Conservation (phyloP, 2,329 filamentous ascomycete species). For the Atkinsonella texensis region DNA sequence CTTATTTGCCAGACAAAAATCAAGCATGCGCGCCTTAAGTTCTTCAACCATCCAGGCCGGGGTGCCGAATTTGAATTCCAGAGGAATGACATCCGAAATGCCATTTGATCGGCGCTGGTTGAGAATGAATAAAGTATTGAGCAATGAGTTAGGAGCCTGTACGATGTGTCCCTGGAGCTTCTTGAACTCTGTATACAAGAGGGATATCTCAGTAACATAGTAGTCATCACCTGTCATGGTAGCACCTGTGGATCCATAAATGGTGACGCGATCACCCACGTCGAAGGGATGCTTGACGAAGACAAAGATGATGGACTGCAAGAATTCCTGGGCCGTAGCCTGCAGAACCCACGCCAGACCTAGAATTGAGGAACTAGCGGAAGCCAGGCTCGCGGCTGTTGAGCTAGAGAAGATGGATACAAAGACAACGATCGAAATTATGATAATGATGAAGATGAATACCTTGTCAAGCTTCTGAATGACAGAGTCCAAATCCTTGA, state of each 20-base stretch:
- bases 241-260: slow-evolving; percentile 84
- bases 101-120: slow-evolving; percentile 87
- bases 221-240: slow-evolving; percentile 76
- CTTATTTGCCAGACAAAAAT: slow-evolving; percentile 76
- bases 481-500: slow-evolving; percentile 91
- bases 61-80: slow-evolving; percentile 82
- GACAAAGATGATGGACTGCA: slow-evolving; percentile 89
- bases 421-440: slow-evolving; percentile 77
- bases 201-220: slow-evolving; percentile 86
- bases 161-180: slow-evolving; percentile 97
- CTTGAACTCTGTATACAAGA: slow-evolving; percentile 95
- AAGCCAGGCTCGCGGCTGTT: slow-evolving; percentile 82
- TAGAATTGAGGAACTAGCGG: slow-evolving; percentile 75
- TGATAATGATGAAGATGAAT: slow-evolving; percentile 71
- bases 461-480: slow-evolving; percentile 82
- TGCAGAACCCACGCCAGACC: slow-evolving; percentile 89
- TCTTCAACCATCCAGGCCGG: slow-evolving; percentile 70
- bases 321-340: slow-evolving; percentile 84
- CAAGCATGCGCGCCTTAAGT: slow-evolving; percentile 66
- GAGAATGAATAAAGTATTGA: slow-evolving; percentile 88
- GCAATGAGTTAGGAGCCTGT: slow-evolving; percentile 85
- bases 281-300: slow-evolving; percentile 97
- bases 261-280: slow-evolving; percentile 81
- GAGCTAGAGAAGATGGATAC: slow-evolving; percentile 82
- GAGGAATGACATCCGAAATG: slow-evolving; percentile 72